Conservation (phyloP, 805 yeast species). For the Candida dajiaensis region DNA sequence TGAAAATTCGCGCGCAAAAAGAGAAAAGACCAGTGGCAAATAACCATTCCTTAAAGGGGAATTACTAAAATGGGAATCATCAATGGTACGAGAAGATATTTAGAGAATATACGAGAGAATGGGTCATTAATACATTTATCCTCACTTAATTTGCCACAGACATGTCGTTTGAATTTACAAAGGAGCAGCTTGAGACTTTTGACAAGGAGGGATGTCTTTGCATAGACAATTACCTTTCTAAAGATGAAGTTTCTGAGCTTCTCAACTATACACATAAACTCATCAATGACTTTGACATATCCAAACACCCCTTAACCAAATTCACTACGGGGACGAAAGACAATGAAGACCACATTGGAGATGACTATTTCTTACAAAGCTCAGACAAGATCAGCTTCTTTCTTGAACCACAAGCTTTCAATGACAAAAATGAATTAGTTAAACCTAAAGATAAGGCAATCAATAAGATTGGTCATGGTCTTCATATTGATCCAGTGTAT, state of each 20-base stretch:
- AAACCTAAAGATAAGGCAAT: slow-evolving; percentile 52
- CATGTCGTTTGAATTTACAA: slow-evolving; percentile 19
- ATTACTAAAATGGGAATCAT: not conserved
- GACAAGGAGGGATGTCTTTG: slow-evolving; percentile 56
- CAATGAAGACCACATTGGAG: slow-evolving; percentile 60
- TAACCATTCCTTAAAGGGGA: not conserved
- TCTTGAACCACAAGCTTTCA: slow-evolving; percentile 67
- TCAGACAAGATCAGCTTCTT: slow-evolving; percentile 65
- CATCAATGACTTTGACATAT: slow-evolving; percentile 43
- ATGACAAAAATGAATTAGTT: slow-evolving; percentile 41
- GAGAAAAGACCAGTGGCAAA: not conserved
- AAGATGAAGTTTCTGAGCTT: slow-evolving; percentile 34
- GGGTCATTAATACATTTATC: no score
- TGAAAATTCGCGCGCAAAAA: not conserved
- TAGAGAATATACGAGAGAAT: no score
- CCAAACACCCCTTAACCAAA: slow-evolving; percentile 60
- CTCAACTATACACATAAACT: slow-evolving; percentile 39
- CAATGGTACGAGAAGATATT: not conserved
- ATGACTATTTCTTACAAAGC: slow-evolving; percentile 62
- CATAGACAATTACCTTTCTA: slow-evolving; percentile 46
- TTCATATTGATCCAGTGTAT: slow-evolving; percentile 56
- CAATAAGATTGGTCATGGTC: slow-evolving; percentile 76
- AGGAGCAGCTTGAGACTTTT: slow-evolving; percentile 45
- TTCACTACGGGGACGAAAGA: slow-evolving; percentile 49
- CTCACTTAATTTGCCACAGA: not conserved